A percentile compares a stretch with the other conserved stretches of the same genome.
phyloP scores from a whole-genome alignment of 345 rosid genomes.

The Citrus mangshanensis region DNA sequence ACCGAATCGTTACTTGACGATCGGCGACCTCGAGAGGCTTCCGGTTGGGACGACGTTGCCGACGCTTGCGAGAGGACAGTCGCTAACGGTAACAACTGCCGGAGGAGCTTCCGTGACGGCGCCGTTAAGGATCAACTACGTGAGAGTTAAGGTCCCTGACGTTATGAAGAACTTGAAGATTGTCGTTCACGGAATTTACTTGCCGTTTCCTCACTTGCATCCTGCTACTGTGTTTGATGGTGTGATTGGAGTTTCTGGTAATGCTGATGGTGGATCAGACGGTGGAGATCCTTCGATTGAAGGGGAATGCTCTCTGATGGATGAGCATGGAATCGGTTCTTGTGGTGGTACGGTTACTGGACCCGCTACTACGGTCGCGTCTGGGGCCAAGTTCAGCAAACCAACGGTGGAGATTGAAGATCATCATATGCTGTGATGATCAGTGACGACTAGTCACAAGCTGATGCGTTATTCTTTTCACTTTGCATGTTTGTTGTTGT shows the following conservation, averaged over 20 bases:
- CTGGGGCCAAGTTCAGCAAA: constrained; percentile 12
- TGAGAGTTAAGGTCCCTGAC: constrained; percentile 47
- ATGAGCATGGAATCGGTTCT: constrained; percentile 8
- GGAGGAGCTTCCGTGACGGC: constrained; percentile 16
- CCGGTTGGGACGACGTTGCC: constrained; percentile 37
- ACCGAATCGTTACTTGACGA: constrained; percentile 42
- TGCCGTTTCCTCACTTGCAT: constrained; percentile 52
- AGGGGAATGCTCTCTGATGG: constrained; percentile 18
- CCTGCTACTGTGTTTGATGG: constrained; percentile 25
- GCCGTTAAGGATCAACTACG: constrained; percentile 54
- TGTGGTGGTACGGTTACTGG: background rate
- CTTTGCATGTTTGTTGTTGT: too few relatives aligned
- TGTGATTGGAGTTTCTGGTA: constrained; percentile 1
- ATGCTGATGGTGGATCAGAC: background rate
- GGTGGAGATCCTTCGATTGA: constrained; percentile 11
- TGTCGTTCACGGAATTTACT: constrained; percentile 46
- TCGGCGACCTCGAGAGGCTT: constrained; percentile 39
- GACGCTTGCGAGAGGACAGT: constrained; percentile 36
- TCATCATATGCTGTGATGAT: constrained; percentile 34
- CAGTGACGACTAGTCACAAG: background rate
- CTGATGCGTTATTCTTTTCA: too few relatives aligned
- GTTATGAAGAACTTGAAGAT: constrained; percentile 48
- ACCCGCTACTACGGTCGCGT: background rate
- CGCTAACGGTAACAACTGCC: constrained; percentile 34
- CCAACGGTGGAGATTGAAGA: constrained; percentile 37